Conservation (phyloP, 805 yeast species). For the Zygotorulaspora sp. region DNA sequence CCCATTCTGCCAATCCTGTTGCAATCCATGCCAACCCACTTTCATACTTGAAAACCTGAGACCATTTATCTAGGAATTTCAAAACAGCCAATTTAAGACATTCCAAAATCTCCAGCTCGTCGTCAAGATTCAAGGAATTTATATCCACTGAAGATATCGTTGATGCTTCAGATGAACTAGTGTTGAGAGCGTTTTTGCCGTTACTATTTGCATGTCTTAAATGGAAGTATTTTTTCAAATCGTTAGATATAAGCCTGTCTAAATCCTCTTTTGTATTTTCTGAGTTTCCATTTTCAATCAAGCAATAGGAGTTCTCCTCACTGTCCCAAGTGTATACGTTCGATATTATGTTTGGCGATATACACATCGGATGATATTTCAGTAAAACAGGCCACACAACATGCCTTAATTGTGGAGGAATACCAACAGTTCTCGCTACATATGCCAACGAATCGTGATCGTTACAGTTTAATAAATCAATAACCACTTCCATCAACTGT, state of each 20-base stretch:
- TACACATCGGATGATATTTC: constrained; percentile 79
- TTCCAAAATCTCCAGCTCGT: constrained; percentile 46
- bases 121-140: constrained; percentile 26
- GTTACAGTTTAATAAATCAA: constrained; percentile 49
- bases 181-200: constrained; percentile 1
- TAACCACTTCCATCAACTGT: constrained; percentile 44
- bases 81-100: constrained; percentile 56
- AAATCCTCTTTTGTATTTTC: constrained; percentile 22
- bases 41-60: constrained; percentile 68
- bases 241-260: constrained; percentile 46
- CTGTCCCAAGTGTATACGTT: constrained; percentile 38
- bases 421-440: constrained; percentile 75
- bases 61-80: constrained; percentile 74
- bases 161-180: constrained; percentile 8
- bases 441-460: constrained; percentile 75
- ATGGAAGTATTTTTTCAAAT: constrained; percentile 55
- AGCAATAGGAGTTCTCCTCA: constrained; percentile 12
- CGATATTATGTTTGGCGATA: constrained; percentile 66
- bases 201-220: constrained; percentile 14
- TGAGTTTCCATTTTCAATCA: constrained; percentile 8
- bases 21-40: constrained; percentile 86
- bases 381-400: constrained; percentile 81
- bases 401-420: constrained; percentile 76
- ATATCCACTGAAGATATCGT: constrained; percentile 14
- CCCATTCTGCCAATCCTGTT: constrained; percentile 83